Evolutionary conservation across 441 rosid species (phyloP).

Genomic region (Hura crepitans): DNA sequence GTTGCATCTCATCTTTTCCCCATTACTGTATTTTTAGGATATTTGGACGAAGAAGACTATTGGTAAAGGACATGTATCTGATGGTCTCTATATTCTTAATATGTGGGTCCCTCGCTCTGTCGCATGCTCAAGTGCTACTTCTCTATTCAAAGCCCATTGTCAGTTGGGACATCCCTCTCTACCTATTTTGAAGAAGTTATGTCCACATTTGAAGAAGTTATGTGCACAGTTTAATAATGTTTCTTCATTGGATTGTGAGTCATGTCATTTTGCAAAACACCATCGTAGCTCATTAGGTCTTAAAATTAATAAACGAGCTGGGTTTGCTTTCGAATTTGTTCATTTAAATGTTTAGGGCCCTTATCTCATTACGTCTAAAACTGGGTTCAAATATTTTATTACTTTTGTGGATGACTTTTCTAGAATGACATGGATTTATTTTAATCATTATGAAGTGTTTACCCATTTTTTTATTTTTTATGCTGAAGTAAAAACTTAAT

Average conservation of each 20-base stretch:
- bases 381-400: not conserved
- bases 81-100: too few relatives aligned
- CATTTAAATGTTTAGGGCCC: not conserved
- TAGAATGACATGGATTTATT: not conserved
- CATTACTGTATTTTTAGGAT: not conserved
- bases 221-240: too few relatives aligned
- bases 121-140: not conserved
- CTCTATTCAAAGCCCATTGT: not conserved
- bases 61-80: not conserved
- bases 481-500: not conserved
- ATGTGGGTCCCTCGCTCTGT: not conserved
- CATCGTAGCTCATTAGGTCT: too few relatives aligned
- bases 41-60: not conserved
- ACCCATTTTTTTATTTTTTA: not conserved
- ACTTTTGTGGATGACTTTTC: conserved; percentile 9
- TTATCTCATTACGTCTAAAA: not conserved
- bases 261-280: too few relatives aligned
- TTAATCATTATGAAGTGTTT: not conserved
- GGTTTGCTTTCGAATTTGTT: too few relatives aligned
- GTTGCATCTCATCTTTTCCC: not conserved
- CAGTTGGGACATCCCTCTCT: not conserved
- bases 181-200: not conserved
- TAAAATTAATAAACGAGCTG: not conserved
- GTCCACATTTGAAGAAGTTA: not conserved
- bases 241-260: too few relatives aligned